Base-by-base conservation (phyloP, 331 rosid genomes). In the Telfairia occidentalis region DNA sequence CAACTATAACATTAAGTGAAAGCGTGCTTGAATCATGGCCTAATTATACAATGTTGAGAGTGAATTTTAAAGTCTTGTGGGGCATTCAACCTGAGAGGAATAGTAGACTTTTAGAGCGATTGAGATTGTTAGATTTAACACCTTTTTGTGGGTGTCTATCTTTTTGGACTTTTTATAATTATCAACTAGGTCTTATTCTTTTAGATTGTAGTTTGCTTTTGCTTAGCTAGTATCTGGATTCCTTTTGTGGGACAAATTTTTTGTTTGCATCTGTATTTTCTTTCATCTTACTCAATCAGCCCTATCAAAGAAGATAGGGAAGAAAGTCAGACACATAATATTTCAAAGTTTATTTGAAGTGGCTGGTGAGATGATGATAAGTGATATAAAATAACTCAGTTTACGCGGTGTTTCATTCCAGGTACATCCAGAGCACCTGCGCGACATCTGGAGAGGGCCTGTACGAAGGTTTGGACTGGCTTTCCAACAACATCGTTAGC, bases 401-500 rank as follows among this genome's bases (percentile, higher is more conserved):
- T 66, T 66, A 40, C 9, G 23, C 73, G 53, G 30, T 66, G 34
- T 40, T 64, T 9, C 30, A 23, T 66, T 11, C 1, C 73, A 66
- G 73, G 73, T 66, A 66, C 73, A 66, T 66, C 16, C 71, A 64
- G 48, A 64, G 71, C 48, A 64, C 71, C 7, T 64, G 71, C 18
- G 71, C 71, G 4, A 65, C 72, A 37, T 37, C 72, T 38, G 72
- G 72, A 38, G 72, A 65, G 52, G 73, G 73, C 34, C 73, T 65
- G 50, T 65, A 65, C 18, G 73, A 65, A 65, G 73, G 73, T 38
- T 65, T 65, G 45, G 73, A 65, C 10, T 65, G 73, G 73, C 73
- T 65, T 65, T 65, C 73, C 10, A 65, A 65, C 73, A 65, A 65
- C 73, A 65, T 65, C 0, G 73, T 38, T 19, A 65, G 52, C 73